Evolutionary conservation across 2,329 filamentous ascomycete genomes (phyloP).

Genomic region (Fusarium fujikuroi): DNA sequence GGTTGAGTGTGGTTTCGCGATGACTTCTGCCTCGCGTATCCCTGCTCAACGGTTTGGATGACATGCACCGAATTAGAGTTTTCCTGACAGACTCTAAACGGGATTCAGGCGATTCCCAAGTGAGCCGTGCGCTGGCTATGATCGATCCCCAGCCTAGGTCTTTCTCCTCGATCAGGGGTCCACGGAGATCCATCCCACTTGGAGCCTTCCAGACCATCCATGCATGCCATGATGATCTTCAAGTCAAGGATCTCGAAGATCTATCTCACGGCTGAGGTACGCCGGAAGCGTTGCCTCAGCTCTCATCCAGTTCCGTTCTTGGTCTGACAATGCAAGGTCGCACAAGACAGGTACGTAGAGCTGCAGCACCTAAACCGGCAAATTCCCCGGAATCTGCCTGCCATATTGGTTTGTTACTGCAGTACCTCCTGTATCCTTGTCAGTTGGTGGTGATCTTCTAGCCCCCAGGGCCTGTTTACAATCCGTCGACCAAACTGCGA

Average conservation of each 20-base stretch:
- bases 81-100: neutral
- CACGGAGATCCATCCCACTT: constrained; percentile 48
- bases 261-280: constrained; percentile 51
- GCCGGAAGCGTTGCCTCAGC: constrained; percentile 41
- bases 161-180: constrained; percentile 46
- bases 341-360: neutral
- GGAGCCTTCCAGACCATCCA: constrained; percentile 49
- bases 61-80: constrained; percentile 7
- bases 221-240: constrained; percentile 51
- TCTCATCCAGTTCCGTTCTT: constrained; percentile 38
- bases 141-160: constrained; percentile 58
- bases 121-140: neutral
- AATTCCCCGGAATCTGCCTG: constrained; percentile 30
- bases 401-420: constrained; percentile 24
- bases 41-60: neutral
- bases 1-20: neutral
- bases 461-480: neutral
- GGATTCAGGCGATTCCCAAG: neutral
- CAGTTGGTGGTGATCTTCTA: neutral
- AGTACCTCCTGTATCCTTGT: constrained; percentile 16
- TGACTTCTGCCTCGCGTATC: neutral
- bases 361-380: constrained; percentile 4
- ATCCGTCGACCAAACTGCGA: neutral
- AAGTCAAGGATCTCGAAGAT: constrained; percentile 53
- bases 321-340: constrained; percentile 43